A percentile compares a stretch with the other conserved stretches of the same genome.
phyloP scores from a whole-genome alignment of 2,329 filamentous ascomycete species.

The Pestalotiopsis sp. region DNA sequence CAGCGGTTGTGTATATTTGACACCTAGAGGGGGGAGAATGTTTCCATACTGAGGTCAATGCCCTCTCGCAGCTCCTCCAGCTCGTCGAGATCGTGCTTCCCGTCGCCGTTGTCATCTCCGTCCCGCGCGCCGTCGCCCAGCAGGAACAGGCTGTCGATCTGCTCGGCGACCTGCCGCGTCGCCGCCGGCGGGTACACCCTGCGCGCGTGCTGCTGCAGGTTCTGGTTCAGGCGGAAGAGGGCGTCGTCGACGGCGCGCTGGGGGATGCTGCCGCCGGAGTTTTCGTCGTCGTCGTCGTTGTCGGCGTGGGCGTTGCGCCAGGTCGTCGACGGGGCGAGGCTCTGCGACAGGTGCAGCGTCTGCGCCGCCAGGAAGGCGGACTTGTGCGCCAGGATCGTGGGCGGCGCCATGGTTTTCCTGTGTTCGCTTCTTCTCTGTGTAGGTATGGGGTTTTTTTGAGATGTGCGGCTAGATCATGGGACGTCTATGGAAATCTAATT shows the following conservation, averaged over 20 bases:
- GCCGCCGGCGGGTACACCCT: slow-evolving; percentile 68
- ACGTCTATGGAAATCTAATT: neutral
- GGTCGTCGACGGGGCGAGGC: slow-evolving; percentile 53
- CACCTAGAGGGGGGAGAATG: too few relatives aligned
- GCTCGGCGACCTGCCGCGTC: slow-evolving; percentile 70
- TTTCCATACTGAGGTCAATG: slow-evolving; percentile 39
- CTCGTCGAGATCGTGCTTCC: slow-evolving; percentile 24
- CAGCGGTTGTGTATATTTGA: neutral
- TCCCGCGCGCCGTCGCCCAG: slow-evolving; percentile 33
- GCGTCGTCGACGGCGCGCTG: slow-evolving; percentile 56
- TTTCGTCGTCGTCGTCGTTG: slow-evolving; percentile 25
- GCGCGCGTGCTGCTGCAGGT: slow-evolving; percentile 63
- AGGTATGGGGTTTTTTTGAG: neutral
- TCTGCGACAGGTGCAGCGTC: slow-evolving; percentile 62
- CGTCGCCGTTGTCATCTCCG: slow-evolving; percentile 38
- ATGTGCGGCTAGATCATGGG: neutral
- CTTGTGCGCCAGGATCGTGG: slow-evolving; percentile 63
- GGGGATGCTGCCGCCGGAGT: slow-evolving; percentile 19
- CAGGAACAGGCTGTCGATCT: slow-evolving; percentile 68
- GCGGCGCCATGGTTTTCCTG: slow-evolving; percentile 33
- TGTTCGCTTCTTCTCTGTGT: neutral
- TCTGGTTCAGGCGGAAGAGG: slow-evolving; percentile 59
- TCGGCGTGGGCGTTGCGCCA: slow-evolving; percentile 51
- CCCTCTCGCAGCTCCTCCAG: slow-evolving; percentile 36
- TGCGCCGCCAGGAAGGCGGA: slow-evolving; percentile 63